Evolutionary conservation across 1,284 basidiomycete genomes (phyloP).

Genomic region (Austroboletus sp.): DNA sequence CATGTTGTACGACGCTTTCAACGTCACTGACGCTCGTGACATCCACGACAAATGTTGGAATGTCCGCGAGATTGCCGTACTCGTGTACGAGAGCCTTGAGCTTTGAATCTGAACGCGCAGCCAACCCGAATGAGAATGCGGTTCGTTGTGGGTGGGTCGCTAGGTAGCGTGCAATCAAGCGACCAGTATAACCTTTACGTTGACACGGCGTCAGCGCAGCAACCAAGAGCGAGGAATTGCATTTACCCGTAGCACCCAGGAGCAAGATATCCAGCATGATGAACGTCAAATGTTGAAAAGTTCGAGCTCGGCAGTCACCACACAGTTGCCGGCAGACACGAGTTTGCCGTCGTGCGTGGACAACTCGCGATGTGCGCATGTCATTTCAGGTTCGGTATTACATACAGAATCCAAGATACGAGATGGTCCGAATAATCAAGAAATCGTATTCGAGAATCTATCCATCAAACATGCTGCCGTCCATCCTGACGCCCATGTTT

Average conservation of each 20-base stretch:
- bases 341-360: neutral
- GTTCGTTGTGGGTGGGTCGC: constrained; percentile 52
- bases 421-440: neutral
- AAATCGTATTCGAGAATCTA: constrained; percentile 12
- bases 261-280: constrained; percentile 50
- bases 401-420: neutral
- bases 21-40: constrained; percentile 43
- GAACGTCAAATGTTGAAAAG: constrained; percentile 11
- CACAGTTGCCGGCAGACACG: constrained; percentile 7
- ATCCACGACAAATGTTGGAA: constrained; percentile 47
- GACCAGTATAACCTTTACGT: constrained; percentile 54
- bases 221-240: constrained; percentile 3
- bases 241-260: constrained; percentile 53
- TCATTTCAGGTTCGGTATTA: neutral
- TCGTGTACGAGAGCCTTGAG: constrained; percentile 43
- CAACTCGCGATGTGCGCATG: constrained; percentile 18
- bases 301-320: constrained; percentile 1
- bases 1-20: constrained; percentile 46
- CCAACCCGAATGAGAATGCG: constrained; percentile 55
- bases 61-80: constrained; percentile 35
- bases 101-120: constrained; percentile 54
- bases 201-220: constrained; percentile 4
- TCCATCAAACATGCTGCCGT: constrained; percentile 49
- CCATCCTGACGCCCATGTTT: constrained; percentile 78
- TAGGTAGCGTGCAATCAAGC: constrained; percentile 57